Base-by-base conservation (phyloP, 164 flowering plant genomes). In the Magnolia changhungtana region DNA sequence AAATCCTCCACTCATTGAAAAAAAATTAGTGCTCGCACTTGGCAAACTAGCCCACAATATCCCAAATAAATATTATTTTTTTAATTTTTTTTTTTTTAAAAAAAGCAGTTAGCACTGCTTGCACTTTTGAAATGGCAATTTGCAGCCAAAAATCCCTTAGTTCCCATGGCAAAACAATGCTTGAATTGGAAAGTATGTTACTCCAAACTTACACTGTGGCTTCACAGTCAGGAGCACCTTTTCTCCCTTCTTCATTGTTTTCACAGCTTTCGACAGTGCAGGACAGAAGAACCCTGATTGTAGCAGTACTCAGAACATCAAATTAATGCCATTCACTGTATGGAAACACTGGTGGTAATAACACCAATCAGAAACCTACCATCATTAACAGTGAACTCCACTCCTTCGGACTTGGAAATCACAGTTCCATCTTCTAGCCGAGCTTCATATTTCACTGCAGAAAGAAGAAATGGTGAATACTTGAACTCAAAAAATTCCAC, bases 181-280 rank as follows among this genome's bases (percentile, higher is more conserved):
- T 55, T 55, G 61, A 55, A 55, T 9, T 55, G 61, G 10, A 16
- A 55, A 55, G 4, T 16, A 55, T 55, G 1, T 55, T 8, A 55
- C 13, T 11, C 14, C 1, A 10, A 58, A 78, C 93, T 80, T 82
- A 96, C 99, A 96, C 86, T 92, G 96, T 74, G 99, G 97, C 80
- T 94, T 96, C 66, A 92, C 98, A 1, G 90, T 86, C 0, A 94
- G 77, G 45, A 89, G 76, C 24, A 90, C 97, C 74, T 88, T 92
- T 76, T 96, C 99, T 58, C 96, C 95, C 80, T 90, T 94, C 85
- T 96, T 96, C 99, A 96, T 96, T 6, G 97, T 92, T 74, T 90
- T 94, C 23, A 94, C 93, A 75, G 99, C 95, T 80, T 83, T 92
- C 3, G 91, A 27, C 68, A 96, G 64, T 1, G 99, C 98, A 78